Percentiles rank a stretch among this genome's conserved stretches.
Conservation (phyloP, 768 basidiomycete species). For the Hypholoma sublateritium region DNA sequence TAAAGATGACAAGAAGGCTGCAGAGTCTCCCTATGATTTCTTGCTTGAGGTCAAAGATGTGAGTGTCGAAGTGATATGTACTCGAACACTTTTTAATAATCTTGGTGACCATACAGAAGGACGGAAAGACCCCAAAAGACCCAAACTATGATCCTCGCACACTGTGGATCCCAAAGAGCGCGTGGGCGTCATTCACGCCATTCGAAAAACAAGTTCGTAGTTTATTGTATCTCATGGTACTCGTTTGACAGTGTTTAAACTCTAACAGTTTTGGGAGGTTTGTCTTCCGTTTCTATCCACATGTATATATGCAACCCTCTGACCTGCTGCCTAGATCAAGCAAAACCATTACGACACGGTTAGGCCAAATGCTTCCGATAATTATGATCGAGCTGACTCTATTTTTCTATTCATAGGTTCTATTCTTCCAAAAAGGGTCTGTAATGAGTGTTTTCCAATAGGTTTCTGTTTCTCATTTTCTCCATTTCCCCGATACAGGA, state of each 20-base stretch:
- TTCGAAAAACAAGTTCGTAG: slow-evolving; percentile 84
- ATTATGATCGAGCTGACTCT: slow-evolving; percentile 14
- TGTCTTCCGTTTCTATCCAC: slow-evolving; percentile 19
- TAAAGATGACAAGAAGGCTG: slow-evolving; percentile 80
- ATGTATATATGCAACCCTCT: not conserved
- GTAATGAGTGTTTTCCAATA: slow-evolving; percentile 6
- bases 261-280: slow-evolving; percentile 71
- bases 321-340: slow-evolving; percentile 64
- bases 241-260: slow-evolving; percentile 1
- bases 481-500: slow-evolving; percentile 38
- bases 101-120: slow-evolving; percentile 55
- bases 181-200: slow-evolving; percentile 86
- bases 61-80: slow-evolving; percentile 18
- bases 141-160: slow-evolving; percentile 91
- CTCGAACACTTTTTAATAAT: not conserved
- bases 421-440: slow-evolving; percentile 99
- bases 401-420: slow-evolving; percentile 43
- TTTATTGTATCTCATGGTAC: not conserved
- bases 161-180: slow-evolving; percentile 70
- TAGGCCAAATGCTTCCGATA: slow-evolving; percentile 27
- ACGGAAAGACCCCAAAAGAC: slow-evolving; percentile 74
- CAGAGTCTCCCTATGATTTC: slow-evolving; percentile 78
- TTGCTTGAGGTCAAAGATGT: slow-evolving; percentile 73
- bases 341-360: slow-evolving; percentile 97
- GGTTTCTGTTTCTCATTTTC: not conserved